A percentile compares a stretch with the other conserved stretches of the same genome.
These are phyloP conservation scores for Alternaria triticimaculans DNA, from an alignment of 2,329 filamentous ascomycete genomes.

Conservation along the genomic window DNA sequence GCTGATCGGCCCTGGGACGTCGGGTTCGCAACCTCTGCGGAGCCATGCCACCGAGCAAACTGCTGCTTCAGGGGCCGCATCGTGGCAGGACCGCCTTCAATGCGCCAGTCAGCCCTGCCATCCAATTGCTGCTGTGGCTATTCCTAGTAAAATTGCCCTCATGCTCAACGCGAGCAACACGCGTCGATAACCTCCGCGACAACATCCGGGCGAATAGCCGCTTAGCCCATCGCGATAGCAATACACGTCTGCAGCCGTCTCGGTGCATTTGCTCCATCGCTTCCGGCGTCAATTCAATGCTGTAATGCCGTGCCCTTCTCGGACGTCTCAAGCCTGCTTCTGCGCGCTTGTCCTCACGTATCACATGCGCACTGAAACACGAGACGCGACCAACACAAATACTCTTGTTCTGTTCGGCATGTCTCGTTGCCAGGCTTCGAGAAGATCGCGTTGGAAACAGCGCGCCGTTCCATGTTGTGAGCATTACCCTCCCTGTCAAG, in stretches of 20 bases:
- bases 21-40: constrained; percentile 24
- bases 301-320: constrained; percentile 23
- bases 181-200: constrained; percentile 27
- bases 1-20: constrained; percentile 33
- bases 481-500: constrained; percentile 33
- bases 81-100: constrained; percentile 20
- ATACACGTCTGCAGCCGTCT: constrained; percentile 20
- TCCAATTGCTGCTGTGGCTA: constrained; percentile 19
- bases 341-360: constrained; percentile 19
- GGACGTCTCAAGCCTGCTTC: constrained; percentile 29
- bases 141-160: constrained; percentile 35
- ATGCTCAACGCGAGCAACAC: constrained; percentile 34
- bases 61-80: constrained; percentile 18
- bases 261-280: constrained; percentile 26
- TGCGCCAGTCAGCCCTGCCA: constrained; percentile 15
- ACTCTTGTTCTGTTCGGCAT: not conserved
- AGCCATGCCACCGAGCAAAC: constrained; percentile 29
- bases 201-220: constrained; percentile 25
- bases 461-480: constrained; percentile 28
- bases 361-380: constrained; percentile 30
- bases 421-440: constrained; percentile 33
- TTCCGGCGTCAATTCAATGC: constrained; percentile 13
- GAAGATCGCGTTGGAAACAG: constrained; percentile 35
- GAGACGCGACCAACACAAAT: constrained; percentile 29
- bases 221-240: constrained; percentile 16